A percentile compares a stretch with the other conserved stretches of the same genome.
These are phyloP conservation scores for Didymella glomerata DNA, from an alignment of 2,329 filamentous ascomycete species.

Conservation along the genomic window DNA sequence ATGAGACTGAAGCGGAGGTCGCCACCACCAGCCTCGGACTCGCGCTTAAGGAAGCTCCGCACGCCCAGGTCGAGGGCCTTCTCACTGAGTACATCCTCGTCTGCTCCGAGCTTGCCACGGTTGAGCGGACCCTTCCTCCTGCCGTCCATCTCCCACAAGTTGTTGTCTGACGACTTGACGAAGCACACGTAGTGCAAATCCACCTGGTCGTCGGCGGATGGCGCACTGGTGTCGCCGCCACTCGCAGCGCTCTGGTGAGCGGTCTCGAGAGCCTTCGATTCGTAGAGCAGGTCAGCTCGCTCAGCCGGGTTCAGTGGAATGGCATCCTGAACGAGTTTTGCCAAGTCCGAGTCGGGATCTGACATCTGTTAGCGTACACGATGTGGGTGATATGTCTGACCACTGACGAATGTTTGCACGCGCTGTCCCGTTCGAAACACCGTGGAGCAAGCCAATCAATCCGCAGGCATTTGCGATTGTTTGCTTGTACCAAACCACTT, in stretches of 20 bases:
- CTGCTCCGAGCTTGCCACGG: conserved; percentile 56
- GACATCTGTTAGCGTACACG: conserved; percentile 24
- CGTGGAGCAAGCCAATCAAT: conserved; percentile 87
- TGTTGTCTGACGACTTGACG: conserved; percentile 75
- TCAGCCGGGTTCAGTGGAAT: conserved; percentile 71
- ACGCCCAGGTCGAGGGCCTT: conserved; percentile 77
- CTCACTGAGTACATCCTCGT: conserved; percentile 67
- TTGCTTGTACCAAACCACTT: conserved; percentile 93
- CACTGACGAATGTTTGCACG: conserved; percentile 51
- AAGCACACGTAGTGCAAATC: conserved; percentile 98
- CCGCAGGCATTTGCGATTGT: conserved; percentile 96
- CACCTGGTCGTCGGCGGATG: conserved; percentile 79
- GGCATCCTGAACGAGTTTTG: conserved; percentile 73
- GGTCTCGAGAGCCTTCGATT: conserved; percentile 75
- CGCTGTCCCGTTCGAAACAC: conserved; percentile 80
- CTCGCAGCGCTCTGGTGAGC: conserved; percentile 82
- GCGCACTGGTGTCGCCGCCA: conserved; percentile 79
- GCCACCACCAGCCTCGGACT: conserved; percentile 62
- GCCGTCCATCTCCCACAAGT: conserved; percentile 84
- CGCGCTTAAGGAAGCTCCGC: conserved; percentile 66
- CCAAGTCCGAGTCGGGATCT: conserved; percentile 65
- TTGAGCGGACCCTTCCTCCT: conserved; percentile 75
- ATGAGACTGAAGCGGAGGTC: conserved; percentile 71
- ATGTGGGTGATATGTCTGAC: neutral
- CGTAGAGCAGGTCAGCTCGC: conserved; percentile 78